phyloP scores from a whole-genome alignment of 2,329 filamentous ascomycete species.

The Fusarium papillatum region DNA sequence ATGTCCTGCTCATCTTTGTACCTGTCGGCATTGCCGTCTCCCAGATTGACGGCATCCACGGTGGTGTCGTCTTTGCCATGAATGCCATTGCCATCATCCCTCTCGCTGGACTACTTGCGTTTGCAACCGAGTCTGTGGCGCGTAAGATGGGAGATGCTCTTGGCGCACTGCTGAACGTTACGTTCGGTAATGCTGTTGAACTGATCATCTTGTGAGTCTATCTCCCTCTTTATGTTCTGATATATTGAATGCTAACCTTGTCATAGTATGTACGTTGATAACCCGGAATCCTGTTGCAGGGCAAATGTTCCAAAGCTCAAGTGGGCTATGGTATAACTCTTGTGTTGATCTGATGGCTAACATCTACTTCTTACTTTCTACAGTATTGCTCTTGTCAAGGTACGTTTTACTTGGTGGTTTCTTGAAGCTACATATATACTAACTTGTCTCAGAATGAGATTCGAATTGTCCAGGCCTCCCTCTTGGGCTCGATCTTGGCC shows the following conservation, averaged over 20 bases:
- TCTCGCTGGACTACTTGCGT: conserved; percentile 78
- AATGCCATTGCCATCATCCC: conserved; percentile 84
- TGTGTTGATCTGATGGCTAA: conserved; percentile 22
- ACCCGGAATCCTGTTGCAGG: neutral
- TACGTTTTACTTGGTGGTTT: neutral
- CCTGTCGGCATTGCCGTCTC: conserved; percentile 81
- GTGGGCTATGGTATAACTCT: neutral
- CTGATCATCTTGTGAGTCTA: conserved; percentile 78
- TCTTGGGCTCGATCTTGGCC: conserved; percentile 90
- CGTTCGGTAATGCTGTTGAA: conserved; percentile 85
- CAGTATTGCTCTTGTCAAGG: conserved; percentile 83
- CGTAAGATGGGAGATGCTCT: conserved; percentile 79
- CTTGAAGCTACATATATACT: neutral
- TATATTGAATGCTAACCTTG: conserved; percentile 21
- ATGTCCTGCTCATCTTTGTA: conserved; percentile 82
- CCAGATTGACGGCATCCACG: conserved; percentile 63
- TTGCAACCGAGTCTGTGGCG: conserved; percentile 83
- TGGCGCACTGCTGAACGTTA: conserved; percentile 81
- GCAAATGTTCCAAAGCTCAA: neutral
- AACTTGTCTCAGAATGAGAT: conserved; percentile 74
- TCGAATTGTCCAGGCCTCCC: conserved; percentile 90
- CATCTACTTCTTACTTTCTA: conserved; percentile 40
- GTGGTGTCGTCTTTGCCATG: conserved; percentile 78
- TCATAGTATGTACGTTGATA: conserved; percentile 65
- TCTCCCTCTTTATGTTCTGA: neutral